Evolutionary conservation across 225 moss, liverwort and hornwort species (phyloP).

Genomic region (Pseudoscleropodium purum): DNA sequence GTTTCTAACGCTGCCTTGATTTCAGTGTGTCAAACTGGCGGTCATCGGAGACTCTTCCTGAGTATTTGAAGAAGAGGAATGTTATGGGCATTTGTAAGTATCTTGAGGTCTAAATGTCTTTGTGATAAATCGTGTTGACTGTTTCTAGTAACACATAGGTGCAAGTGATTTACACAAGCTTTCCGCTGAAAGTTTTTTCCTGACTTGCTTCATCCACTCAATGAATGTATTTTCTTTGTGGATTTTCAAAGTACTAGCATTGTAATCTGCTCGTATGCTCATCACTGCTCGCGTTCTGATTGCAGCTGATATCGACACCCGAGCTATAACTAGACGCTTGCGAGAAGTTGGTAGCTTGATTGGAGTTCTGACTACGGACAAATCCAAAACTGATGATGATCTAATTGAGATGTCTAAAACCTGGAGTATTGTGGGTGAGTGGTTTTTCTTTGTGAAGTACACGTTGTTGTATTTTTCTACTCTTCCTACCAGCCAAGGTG

Average conservation of each 20-base stretch:
- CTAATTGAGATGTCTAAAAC: constrained; percentile 56
- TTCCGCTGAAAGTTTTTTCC: neutral
- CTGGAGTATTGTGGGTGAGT: constrained; percentile 86
- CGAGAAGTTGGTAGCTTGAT: constrained; percentile 87
- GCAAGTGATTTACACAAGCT: neutral
- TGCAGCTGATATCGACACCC: constrained; percentile 90
- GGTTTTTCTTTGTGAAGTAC: neutral
- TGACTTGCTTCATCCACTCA: neutral
- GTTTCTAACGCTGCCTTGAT: neutral
- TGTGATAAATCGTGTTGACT: neutral
- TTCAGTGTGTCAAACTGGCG: constrained; percentile 78
- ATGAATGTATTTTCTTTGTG: neutral
- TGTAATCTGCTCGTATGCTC: neutral
- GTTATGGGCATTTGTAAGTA: constrained; percentile 92
- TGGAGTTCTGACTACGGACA: constrained; percentile 80
- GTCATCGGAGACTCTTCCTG: constrained; percentile 61
- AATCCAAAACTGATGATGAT: constrained; percentile 63
- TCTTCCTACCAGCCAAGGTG: neutral
- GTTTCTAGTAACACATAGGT: neutral
- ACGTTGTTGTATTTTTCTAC: neutral
- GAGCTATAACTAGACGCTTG: constrained; percentile 84
- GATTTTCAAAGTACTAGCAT: neutral
- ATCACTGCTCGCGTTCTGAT: neutral
- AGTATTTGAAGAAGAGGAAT: constrained; percentile 74
- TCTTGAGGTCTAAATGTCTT: neutral